Evolutionary conservation across 345 rosid species (phyloP), one percentile per base, ranked within the genome.

Genomic region (Trapa bicornis): DNA sequence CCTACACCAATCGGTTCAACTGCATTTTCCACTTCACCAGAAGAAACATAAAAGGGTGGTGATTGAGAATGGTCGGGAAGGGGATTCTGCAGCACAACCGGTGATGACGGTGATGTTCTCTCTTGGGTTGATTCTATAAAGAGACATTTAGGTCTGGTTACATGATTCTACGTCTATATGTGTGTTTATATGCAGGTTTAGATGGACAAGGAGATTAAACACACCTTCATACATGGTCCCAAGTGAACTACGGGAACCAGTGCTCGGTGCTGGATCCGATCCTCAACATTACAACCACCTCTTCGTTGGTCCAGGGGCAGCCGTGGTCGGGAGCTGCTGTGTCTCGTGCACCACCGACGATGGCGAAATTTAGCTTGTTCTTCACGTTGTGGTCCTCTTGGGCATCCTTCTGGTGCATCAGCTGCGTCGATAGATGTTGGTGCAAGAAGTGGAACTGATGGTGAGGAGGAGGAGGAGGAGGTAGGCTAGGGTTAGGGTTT

Each of bases 151-250:
- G 29, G 29, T 22, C 29, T 22, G 29, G 29, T 22, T 22, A 22
- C 29, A 22, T 22, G 29, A 22, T 22, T 22, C 29, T 22, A 22
- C 29, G 29, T 22, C 29, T 22, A 22, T 22, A 22, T 22, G 29
- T 22, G 29, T 22, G 29, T 22, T 22, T 22, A 22, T 22, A 22
- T 22, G 29, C 29, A 22, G 29, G 29, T 22, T 22, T 22, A 22
- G 29, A 22, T 22, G 29, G 29, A 22, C 29, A 22, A 22, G 29
- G 29, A 22, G 29, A 22, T 22, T 22, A 22, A 22, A 22, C 29
- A 22, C 82, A 93, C 98, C 97, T 85, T 70, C 97, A 88, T 5
- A 87, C 89, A 69, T 84, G 85, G 67, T 90, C 96, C 98, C 98
- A 93, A 74, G 90, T 82, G 85, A 84, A 78, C 64, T 87, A 87